A percentile compares a stretch with the other conserved stretches of the same genome.
phyloP scores from a whole-genome alignment of 305 asterid species.

The Fraxinus greggii region DNA sequence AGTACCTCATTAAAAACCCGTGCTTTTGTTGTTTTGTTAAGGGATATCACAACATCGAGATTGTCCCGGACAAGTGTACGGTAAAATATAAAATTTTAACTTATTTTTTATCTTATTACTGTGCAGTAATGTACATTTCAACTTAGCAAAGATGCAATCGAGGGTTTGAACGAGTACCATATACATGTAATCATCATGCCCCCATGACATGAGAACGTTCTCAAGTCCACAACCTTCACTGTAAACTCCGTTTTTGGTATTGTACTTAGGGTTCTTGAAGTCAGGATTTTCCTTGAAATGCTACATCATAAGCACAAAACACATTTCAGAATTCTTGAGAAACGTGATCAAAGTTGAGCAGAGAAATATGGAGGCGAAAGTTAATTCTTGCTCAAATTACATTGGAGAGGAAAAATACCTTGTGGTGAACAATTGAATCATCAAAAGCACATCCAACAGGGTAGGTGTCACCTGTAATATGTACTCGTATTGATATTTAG shows the following conservation, averaged over 20 bases:
- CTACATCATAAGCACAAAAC: constrained; percentile 27
- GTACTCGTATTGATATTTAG: not conserved
- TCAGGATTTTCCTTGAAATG: constrained; percentile 49
- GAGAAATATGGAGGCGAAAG: not conserved
- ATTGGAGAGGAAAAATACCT: constrained; percentile 29
- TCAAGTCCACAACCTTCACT: constrained; percentile 57
- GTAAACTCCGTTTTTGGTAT: constrained; percentile 51
- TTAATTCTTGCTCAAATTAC: not conserved
- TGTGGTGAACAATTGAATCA: constrained; percentile 43
- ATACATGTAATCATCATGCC: constrained; percentile 60
- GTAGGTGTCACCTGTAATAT: constrained; percentile 44
- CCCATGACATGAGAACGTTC: constrained; percentile 60
- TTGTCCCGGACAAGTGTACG: not conserved
- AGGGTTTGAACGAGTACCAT: constrained; percentile 31
- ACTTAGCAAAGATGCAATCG: not conserved
- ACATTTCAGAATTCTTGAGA: not conserved
- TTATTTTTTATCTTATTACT: no score
- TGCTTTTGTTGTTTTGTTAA: not conserved
- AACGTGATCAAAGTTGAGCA: not conserved
- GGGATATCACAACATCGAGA: not conserved
- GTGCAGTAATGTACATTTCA: not conserved
- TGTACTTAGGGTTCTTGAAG: constrained; percentile 31
- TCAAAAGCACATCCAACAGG: constrained; percentile 63
- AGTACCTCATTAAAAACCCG: not conserved
- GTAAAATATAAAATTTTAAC: not conserved